Percentiles rank a stretch among this genome's conserved stretches.
Evolutionary conservation across 805 yeast species (phyloP).

Genomic region (Zygoascus biomembranicola): DNA sequence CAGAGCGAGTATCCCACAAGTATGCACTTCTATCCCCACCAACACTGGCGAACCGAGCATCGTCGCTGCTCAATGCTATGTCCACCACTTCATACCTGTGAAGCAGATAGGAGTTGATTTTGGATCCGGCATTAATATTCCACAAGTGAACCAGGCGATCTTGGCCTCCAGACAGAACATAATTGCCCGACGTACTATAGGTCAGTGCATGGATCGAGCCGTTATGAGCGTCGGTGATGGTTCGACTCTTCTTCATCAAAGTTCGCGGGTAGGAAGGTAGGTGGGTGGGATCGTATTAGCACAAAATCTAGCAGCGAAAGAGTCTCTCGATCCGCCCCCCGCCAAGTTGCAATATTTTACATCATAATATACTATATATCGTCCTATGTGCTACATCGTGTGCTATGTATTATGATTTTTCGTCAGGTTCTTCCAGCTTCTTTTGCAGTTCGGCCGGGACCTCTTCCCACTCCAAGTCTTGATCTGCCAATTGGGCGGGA

Average conservation of each 20-base stretch:
- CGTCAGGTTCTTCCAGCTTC: background rate
- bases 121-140: slow-evolving; percentile 19
- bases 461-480: slow-evolving; percentile 25
- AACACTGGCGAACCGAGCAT: slow-evolving; percentile 24
- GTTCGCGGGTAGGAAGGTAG: background rate
- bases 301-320: no score
- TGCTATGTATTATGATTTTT: background rate
- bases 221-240: slow-evolving; percentile 11
- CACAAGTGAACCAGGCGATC: slow-evolving; percentile 22
- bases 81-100: slow-evolving; percentile 28
- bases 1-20: slow-evolving; percentile 26
- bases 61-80: slow-evolving; percentile 20
- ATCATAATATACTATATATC: no score
- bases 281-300: no score
- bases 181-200: slow-evolving; percentile 22
- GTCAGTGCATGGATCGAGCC: slow-evolving; percentile 22
- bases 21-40: slow-evolving; percentile 27
- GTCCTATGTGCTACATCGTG: no score
- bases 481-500: slow-evolving; percentile 8
- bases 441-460: slow-evolving; percentile 8
- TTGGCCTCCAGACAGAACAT: slow-evolving; percentile 26
- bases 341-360: no score
- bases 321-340: no score
- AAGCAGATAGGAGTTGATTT: slow-evolving; percentile 16
- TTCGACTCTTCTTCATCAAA: background rate